These are phyloP conservation scores for Boechera divaricarpa DNA, from an alignment of 345 rosid species.

Conservation along the genomic window DNA sequence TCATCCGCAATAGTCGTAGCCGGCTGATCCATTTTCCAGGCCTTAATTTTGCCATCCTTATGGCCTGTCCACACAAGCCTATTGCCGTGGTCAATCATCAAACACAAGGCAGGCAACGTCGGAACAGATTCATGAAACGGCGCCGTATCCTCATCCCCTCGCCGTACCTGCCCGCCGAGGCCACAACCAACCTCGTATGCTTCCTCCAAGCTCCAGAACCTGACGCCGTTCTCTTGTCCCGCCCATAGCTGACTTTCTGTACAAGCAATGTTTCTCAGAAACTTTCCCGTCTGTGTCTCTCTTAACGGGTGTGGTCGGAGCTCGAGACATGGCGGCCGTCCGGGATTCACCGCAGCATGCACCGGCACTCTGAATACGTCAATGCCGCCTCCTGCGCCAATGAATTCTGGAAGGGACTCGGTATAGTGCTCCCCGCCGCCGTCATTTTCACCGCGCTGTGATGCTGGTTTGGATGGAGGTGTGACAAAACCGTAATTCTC, in stretches of 20 bases:
- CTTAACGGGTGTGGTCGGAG: constrained; percentile 83
- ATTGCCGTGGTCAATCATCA: constrained; percentile 65
- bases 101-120: constrained; percentile 68
- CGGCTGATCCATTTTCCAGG: constrained; percentile 76
- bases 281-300: constrained; percentile 83
- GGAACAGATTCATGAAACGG: constrained; percentile 75
- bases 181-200: constrained; percentile 57
- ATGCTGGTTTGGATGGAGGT: constrained; percentile 36
- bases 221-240: constrained; percentile 79
- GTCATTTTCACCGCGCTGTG: constrained; percentile 12
- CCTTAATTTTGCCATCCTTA: constrained; percentile 82
- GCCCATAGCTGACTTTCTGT: constrained; percentile 85
- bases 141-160: constrained; percentile 89
- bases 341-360: constrained; percentile 70
- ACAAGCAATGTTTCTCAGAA: constrained; percentile 76
- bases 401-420: constrained; percentile 60
- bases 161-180: constrained; percentile 56
- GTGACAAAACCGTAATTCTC: constrained; percentile 41
- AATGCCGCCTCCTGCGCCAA: constrained; percentile 54
- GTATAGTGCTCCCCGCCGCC: constrained; percentile 19
- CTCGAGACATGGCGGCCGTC: constrained; percentile 74
- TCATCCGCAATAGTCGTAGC: constrained; percentile 34
- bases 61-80: constrained; percentile 85
- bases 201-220: constrained; percentile 68
- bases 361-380: constrained; percentile 65